Conservation (phyloP, 1,284 basidiomycete species). For the Ceraceosorus bombacis region DNA sequence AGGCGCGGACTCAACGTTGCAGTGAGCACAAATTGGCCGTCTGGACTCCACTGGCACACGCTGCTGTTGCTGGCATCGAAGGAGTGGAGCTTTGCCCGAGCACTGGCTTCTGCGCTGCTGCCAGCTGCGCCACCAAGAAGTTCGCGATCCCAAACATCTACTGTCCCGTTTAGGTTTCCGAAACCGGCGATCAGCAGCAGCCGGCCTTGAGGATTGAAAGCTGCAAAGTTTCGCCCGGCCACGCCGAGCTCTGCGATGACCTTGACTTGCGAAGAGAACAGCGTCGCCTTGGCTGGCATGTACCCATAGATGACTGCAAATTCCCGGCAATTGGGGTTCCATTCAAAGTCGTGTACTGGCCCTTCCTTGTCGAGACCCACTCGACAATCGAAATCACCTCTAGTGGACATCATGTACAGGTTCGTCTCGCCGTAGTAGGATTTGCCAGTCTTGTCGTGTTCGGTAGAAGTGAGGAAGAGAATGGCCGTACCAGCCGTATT, state of each 20-base stretch:
- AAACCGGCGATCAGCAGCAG: constrained; percentile 86
- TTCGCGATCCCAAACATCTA: constrained; percentile 84
- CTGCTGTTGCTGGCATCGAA: constrained; percentile 91
- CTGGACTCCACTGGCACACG: constrained; percentile 89
- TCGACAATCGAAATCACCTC: constrained; percentile 89
- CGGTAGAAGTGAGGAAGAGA: constrained; percentile 83
- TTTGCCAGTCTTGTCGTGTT: constrained; percentile 93
- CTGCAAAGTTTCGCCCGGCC: constrained; percentile 80
- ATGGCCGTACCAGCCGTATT: constrained; percentile 69
- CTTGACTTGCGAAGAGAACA: constrained; percentile 85
- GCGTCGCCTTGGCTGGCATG: constrained; percentile 87
- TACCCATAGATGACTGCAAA: constrained; percentile 93
- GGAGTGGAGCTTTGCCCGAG: constrained; percentile 62
- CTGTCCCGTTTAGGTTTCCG: constrained; percentile 87
- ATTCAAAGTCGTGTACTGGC: constrained; percentile 89
- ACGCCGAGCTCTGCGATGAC: constrained; percentile 83
- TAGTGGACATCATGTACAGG: constrained; percentile 83
- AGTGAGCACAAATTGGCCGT: constrained; percentile 84
- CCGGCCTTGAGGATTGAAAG: constrained; percentile 89
- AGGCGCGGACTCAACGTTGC: constrained; percentile 87
- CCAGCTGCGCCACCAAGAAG: constrained; percentile 53
- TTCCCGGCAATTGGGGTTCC: constrained; percentile 90
- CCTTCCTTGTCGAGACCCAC: constrained; percentile 93
- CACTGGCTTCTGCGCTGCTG: constrained; percentile 3
- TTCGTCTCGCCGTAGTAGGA: constrained; percentile 97